Base-by-base conservation (phyloP, 148 eudicot genomes). In the Fagopyrum homotropicum region DNA sequence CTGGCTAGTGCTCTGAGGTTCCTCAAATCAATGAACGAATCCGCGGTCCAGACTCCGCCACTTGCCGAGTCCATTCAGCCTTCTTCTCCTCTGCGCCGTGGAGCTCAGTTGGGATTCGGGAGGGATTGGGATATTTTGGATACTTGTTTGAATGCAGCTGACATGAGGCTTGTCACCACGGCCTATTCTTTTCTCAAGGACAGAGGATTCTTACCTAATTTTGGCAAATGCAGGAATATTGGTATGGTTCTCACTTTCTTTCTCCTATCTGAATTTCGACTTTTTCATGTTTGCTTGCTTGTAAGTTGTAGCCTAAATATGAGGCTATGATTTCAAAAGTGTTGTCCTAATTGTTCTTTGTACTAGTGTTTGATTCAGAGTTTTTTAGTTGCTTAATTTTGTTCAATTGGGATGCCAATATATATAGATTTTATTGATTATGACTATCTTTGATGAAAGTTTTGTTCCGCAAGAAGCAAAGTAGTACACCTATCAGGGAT, bases 51-150 rank as follows among this genome's bases (percentile, higher is more conserved):
- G 71, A 14, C 46, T 66, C 71, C 4, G 40, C 74, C 46, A 46
- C 35, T 64, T 14, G 15, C 79, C 35, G 85, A 79, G 10, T 73
- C 81, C 14, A 70, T 54, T 66, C 80, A 73, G 79, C 49, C 75
- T 10, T 44, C 48, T 10, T 64, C 69, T 45, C 22, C 73, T 14
- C 72, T 40, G 15, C 49, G 17, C 26, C 51, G 35, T 46, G 78
- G 72, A 15, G 72, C 45, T 55, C 84, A 50, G 9, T 46, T 80
- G 74, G 82, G 88, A 26, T 75, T 82, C 82, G 86, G 82, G 75
- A 92, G 96, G 79, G 90, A 95, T 81, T 95, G 89, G 96, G 91
- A 92, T 76, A 88, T 95, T 54, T 45, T 95, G 79, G 96, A 95
- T 78, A 90, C 98, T 7, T 95, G 98, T 78, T 86, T 95, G 84